Evolutionary conservation across 768 basidiomycete species (phyloP).

Genomic region (Russula olivacea): DNA sequence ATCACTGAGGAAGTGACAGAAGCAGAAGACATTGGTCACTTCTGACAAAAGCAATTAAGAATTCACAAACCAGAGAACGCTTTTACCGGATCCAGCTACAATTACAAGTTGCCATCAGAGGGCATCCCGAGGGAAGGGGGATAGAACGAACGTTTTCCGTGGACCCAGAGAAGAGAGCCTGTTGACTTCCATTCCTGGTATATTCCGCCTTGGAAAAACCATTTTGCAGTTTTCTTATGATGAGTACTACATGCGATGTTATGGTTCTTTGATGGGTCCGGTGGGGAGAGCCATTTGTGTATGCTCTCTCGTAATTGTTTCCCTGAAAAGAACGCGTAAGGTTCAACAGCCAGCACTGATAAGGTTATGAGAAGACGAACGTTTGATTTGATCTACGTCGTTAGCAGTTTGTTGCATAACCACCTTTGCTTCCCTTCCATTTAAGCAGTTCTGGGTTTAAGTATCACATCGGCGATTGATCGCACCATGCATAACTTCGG

Average conservation of each 20-base stretch:
- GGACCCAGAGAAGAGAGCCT: not conserved
- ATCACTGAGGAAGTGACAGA: not conserved
- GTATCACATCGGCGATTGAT: not conserved
- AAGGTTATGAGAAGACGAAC: not conserved
- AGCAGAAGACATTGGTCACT: not conserved
- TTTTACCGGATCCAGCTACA: not conserved
- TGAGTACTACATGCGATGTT: not conserved
- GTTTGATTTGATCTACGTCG: not conserved
- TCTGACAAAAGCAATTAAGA: no score
- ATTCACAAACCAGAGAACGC: not conserved
- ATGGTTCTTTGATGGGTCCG: not conserved
- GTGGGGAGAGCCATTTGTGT: not conserved
- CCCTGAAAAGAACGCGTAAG: not conserved
- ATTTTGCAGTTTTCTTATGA: not conserved
- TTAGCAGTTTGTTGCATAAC: not conserved
- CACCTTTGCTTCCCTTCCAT: not conserved
- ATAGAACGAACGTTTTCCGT: not conserved
- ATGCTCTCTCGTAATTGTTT: not conserved
- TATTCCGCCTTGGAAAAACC: not conserved
- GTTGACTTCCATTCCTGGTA: not conserved
- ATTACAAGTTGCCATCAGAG: not conserved
- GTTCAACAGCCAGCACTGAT: not conserved
- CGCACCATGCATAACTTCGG: not conserved
- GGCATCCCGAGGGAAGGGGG: not conserved
- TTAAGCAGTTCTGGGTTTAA: not conserved